A percentile compares a stretch with the other conserved stretches of the same genome.
phyloP scores from a whole-genome alignment of 2,329 filamentous ascomycete genomes.

The Scedosporium dehoogii region DNA sequence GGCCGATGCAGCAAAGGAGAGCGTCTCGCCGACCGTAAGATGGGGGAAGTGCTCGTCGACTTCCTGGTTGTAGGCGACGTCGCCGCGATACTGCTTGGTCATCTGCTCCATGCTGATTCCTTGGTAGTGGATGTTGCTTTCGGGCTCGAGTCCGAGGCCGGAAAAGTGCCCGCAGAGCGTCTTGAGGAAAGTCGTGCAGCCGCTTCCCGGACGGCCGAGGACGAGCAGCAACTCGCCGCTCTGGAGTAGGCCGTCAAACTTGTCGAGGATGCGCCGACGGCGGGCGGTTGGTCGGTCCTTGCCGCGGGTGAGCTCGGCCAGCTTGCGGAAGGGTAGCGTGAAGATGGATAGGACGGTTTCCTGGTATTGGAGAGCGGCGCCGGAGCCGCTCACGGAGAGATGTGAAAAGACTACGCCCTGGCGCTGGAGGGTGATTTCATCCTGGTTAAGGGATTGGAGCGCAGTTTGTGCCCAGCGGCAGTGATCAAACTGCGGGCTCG shows the following conservation, averaged over 20 bases:
- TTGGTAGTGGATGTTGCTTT: conserved; percentile 67
- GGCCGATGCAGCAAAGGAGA: conserved; percentile 74
- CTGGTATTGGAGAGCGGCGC: conserved; percentile 58
- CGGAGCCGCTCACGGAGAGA: conserved; percentile 57
- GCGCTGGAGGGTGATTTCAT: conserved; percentile 41
- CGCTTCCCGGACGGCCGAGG: conserved; percentile 64
- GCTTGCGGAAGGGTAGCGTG: conserved; percentile 36
- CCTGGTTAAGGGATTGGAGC: conserved; percentile 16
- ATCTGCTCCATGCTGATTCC: conserved; percentile 65
- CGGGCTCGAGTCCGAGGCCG: conserved; percentile 38
- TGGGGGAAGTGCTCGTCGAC: conserved; percentile 81
- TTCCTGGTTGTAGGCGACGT: conserved; percentile 78
- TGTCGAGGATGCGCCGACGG: not conserved
- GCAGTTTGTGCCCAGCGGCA: not conserved
- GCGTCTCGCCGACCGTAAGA: conserved; percentile 76
- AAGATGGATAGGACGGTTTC: conserved; percentile 53
- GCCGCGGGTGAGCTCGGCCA: not conserved
- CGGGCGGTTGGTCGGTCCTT: not conserved
- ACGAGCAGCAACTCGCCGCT: conserved; percentile 79
- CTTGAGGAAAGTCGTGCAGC: conserved; percentile 61
- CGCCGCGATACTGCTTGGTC: conserved; percentile 60
- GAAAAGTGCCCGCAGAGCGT: conserved; percentile 57
- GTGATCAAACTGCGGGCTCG: not conserved
- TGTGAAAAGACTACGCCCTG: conserved; percentile 56
- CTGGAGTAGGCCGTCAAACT: not conserved